Percentiles rank a stretch among this genome's conserved stretches.
Evolutionary conservation across 2,329 filamentous ascomycete species (phyloP).

Genomic region (Huntiella decipiens): DNA sequence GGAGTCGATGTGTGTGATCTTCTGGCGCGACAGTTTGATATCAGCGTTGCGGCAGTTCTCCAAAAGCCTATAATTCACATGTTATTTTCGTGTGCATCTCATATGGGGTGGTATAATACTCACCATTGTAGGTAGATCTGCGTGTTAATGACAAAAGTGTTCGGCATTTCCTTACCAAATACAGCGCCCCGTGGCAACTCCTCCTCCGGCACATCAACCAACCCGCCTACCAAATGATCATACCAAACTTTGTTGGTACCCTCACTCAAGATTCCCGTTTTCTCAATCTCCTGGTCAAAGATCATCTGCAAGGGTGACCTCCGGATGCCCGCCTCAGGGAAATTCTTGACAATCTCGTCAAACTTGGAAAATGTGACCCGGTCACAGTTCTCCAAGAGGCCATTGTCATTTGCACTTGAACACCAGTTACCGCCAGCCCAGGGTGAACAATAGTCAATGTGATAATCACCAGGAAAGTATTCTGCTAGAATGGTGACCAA

Average conservation of each 20-base stretch:
- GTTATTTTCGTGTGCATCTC: neutral
- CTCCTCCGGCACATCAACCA: constrained; percentile 15
- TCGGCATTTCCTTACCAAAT: constrained; percentile 19
- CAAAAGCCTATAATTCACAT: constrained; percentile 26
- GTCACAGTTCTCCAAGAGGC: constrained; percentile 11
- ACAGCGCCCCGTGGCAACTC: constrained; percentile 19
- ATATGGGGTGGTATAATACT: constrained; percentile 8
- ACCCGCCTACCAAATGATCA: constrained; percentile 21
- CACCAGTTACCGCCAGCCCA: constrained; percentile 57
- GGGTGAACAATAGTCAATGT: constrained; percentile 63
- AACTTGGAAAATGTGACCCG: constrained; percentile 13
- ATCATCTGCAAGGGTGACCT: constrained; percentile 13
- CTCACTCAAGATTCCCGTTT: constrained; percentile 28
- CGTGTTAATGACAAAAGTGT: constrained; percentile 38
- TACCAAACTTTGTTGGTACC: constrained; percentile 23
- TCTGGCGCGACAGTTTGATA: constrained; percentile 39
- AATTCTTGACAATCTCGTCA: constrained; percentile 9
- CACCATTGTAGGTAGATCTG: constrained; percentile 59
- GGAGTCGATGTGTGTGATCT: constrained; percentile 46
- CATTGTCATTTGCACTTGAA: constrained; percentile 33
- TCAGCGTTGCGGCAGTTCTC: constrained; percentile 53
- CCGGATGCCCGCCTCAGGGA: constrained; percentile 41
- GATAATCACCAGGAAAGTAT: constrained; percentile 72
- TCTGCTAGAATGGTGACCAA: constrained; percentile 49
- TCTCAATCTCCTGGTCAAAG: constrained; percentile 15